Conservation (phyloP, 192 early-diverging fungal species). For the Coemansia javaensis region DNA sequence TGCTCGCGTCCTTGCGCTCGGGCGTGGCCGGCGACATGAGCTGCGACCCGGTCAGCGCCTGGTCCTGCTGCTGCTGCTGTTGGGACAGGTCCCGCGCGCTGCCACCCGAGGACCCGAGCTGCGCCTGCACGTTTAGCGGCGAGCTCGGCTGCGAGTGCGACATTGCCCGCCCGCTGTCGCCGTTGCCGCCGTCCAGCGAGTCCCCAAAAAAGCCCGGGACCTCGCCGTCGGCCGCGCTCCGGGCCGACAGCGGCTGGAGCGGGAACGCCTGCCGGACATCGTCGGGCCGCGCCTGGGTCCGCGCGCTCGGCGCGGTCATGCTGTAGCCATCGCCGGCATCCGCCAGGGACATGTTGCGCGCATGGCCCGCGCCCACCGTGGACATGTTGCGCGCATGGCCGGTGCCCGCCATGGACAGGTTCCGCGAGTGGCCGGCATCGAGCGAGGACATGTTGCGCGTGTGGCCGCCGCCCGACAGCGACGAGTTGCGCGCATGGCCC, state of each 20-base stretch:
- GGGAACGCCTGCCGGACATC: too few relatives aligned
- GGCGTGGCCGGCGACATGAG: background rate
- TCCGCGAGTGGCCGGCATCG: background rate
- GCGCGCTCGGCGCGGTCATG: background rate
- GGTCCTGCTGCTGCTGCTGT: conserved; percentile 3
- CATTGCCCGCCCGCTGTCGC: too few relatives aligned
- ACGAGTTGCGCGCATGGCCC: conserved; percentile 25
- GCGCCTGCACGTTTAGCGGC: too few relatives aligned
- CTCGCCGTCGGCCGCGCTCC: too few relatives aligned
- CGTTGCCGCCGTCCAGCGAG: background rate
- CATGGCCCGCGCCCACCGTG: conserved; percentile 4
- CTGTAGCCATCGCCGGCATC: background rate
- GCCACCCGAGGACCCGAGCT: background rate
- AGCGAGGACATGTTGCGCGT: background rate
- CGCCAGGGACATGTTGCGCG: background rate
- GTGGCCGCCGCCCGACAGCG: conserved; percentile 7
- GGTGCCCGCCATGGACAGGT: background rate
- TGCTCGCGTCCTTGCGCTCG: conserved; percentile 17
- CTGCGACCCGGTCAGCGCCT: conserved; percentile 7
- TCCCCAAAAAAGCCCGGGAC: background rate
- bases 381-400: conserved; percentile 26
- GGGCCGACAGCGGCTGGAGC: too few relatives aligned
- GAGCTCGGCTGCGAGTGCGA: background rate
- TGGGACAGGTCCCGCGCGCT: conserved; percentile 6
- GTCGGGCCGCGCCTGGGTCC: background rate